Conservation (phyloP, 495 filamentous ascomycete genomes). For the Aspergillus affinis region DNA sequence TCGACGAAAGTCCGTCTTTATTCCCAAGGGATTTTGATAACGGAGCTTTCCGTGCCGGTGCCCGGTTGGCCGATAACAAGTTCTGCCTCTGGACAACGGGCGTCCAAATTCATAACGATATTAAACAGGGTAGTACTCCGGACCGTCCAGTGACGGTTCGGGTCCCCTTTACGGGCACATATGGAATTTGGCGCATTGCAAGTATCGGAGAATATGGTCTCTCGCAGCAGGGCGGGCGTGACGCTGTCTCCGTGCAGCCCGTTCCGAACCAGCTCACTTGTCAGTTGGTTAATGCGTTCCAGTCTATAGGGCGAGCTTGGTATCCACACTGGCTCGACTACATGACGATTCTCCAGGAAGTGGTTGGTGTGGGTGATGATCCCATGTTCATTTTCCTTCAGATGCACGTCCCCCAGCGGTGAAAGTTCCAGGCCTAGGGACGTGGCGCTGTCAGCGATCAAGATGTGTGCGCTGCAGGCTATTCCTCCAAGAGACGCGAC, state of each 20-base stretch:
- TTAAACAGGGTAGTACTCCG: slow-evolving; percentile 34
- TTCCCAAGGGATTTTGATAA: slow-evolving; percentile 31
- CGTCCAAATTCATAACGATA: slow-evolving; percentile 40
- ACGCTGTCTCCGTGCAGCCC: slow-evolving; percentile 24
- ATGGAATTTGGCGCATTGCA: slow-evolving; percentile 37
- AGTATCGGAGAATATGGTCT: slow-evolving; percentile 35
- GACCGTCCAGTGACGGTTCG: slow-evolving; percentile 16
- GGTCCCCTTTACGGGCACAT: slow-evolving; percentile 26
- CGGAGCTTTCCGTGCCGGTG: slow-evolving; percentile 29
- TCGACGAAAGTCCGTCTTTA: not conserved
- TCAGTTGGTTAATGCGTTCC: slow-evolving; percentile 42
- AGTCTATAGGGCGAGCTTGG: slow-evolving; percentile 54
- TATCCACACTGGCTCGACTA: slow-evolving; percentile 53
- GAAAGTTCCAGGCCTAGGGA: slow-evolving; percentile 61
- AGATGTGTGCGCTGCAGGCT: slow-evolving; percentile 60
- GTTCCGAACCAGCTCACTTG: slow-evolving; percentile 26
- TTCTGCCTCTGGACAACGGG: slow-evolving; percentile 26
- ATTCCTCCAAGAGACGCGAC: slow-evolving; percentile 52
- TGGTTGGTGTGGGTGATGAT: slow-evolving; percentile 65
- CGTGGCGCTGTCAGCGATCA: slow-evolving; percentile 55
- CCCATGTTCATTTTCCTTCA: slow-evolving; percentile 45
- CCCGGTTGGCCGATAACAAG: slow-evolving; percentile 34
- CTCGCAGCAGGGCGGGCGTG: slow-evolving; percentile 25
- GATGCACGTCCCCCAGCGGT: slow-evolving; percentile 48
- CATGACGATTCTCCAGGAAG: slow-evolving; percentile 48